Evolutionary conservation across 768 basidiomycete genomes (phyloP), one percentile per base, ranked within the genome.

Genomic region (Cyclocybe aegerita): DNA sequence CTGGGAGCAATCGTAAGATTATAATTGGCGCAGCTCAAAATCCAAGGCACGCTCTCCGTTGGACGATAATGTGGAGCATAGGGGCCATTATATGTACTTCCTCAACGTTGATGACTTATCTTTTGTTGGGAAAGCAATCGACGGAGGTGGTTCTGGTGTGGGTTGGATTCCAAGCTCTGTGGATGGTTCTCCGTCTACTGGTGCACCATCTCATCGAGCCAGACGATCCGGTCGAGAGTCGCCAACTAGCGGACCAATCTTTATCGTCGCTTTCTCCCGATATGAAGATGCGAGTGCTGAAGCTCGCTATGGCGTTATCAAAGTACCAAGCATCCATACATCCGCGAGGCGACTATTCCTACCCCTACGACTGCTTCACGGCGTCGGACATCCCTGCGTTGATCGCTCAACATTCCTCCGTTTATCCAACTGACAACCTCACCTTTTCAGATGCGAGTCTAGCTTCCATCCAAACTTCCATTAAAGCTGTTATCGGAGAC

Each of bases 401-500:
- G 23, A 2, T 23, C 23, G 23, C 23, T 4, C 23, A 23, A 23
- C 23, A 23, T 23, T 2, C 23, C 23, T 23, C 23, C 23, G 23
- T 23, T 23, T 23, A 23, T 23, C 23, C 23, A 23, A 23, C 23
- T 23, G 4, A 23, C 23, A 23, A 23, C 23, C 4, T 23, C 23
- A 23, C 23, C 4, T 23, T 4, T 23, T 23, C 23, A 4, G 23
- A 4, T 23, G 23, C 23, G 4, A 23, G 23, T 23, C 23, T 23
- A 4, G 23, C 30, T 10, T 35, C 53, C 29, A 39, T 48, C 33
- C 32, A 39, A 16, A 29, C 62, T 14, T 47, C 54, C 4, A 44
- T 65, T 17, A 46, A 32, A 2, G 62, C 60, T 1, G 56, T 68
- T 4, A 52, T 64, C 15, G 65, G 65, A 14, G 65, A 65, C 47